Percentiles rank a stretch among this genome's conserved stretches.
Evolutionary conservation across 371 early-diverging fungal genomes (phyloP).

Genomic region (Rhizopus delemar): DNA sequence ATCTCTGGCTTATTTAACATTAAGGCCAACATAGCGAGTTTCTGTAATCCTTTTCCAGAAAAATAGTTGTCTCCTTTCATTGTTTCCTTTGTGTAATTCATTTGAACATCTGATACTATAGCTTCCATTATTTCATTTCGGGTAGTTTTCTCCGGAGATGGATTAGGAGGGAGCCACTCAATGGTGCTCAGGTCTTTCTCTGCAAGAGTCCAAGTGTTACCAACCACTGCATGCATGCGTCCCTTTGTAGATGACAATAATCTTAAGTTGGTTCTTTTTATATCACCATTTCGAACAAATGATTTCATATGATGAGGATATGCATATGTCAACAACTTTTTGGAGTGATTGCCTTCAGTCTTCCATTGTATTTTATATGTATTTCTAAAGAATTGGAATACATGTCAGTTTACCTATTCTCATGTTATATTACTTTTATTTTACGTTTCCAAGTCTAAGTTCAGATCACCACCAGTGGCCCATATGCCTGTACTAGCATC

Average conservation of each 20-base stretch:
- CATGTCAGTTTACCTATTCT: background rate
- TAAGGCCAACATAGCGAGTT: conserved; percentile 64
- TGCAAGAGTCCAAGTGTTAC: conserved; percentile 58
- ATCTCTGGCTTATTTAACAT: conserved; percentile 50
- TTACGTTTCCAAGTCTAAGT: conserved; percentile 19
- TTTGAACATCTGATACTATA: conserved; percentile 43
- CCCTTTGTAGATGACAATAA: conserved; percentile 66
- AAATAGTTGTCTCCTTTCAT: conserved; percentile 65
- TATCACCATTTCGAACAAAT: conserved; percentile 22
- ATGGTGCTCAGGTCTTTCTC: conserved; percentile 44
- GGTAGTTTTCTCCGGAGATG: conserved; percentile 35
- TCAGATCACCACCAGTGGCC: conserved; percentile 45
- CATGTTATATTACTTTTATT: background rate
- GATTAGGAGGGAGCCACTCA: conserved; percentile 40
- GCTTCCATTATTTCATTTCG: conserved; percentile 38
- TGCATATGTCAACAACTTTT: conserved; percentile 43
- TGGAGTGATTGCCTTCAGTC: conserved; percentile 28
- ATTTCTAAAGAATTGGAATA: background rate
- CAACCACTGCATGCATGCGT: conserved; percentile 61
- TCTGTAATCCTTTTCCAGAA: conserved; percentile 74
- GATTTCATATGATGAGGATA: conserved; percentile 59
- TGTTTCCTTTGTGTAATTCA: conserved; percentile 44
- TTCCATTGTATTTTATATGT: conserved; percentile 55
- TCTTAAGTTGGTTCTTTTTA: conserved; percentile 21
- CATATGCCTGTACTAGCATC: conserved; percentile 51